Conservation (phyloP, 1,284 basidiomycete genomes). For the Singerocomus inundabilis region DNA sequence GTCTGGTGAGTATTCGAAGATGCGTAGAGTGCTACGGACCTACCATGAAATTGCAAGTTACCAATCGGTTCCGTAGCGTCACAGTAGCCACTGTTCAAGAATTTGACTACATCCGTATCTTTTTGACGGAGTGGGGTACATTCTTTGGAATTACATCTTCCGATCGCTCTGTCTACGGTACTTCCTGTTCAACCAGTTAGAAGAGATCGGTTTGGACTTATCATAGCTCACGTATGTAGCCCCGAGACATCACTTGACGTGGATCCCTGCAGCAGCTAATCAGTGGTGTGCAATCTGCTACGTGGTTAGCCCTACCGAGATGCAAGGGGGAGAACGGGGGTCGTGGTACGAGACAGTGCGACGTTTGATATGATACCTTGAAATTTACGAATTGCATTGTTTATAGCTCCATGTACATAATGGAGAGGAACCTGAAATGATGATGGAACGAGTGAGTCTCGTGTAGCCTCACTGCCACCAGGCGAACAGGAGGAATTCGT, state of each 20-base stretch:
- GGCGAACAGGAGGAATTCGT: background rate
- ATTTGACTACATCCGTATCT: background rate
- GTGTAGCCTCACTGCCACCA: background rate
- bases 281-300: background rate
- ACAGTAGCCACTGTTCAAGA: constrained; percentile 1
- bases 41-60: background rate
- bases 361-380: background rate
- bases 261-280: background rate
- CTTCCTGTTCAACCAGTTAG: background rate
- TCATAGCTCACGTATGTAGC: constrained; percentile 2
- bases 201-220: no score
- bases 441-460: background rate
- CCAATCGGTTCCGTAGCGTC: background rate
- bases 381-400: background rate
- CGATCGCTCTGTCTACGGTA: background rate
- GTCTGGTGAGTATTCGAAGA: background rate
- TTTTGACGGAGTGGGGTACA: background rate
- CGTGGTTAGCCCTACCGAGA: background rate
- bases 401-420: no score
- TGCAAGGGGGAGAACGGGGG: background rate
- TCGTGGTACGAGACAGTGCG: no score
- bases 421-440: background rate
- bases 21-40: background rate
- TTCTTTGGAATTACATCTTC: background rate
- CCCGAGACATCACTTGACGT: background rate